Evolutionary conservation across 257 asterid genomes (phyloP).

Genomic region (Solanum rostratum): DNA sequence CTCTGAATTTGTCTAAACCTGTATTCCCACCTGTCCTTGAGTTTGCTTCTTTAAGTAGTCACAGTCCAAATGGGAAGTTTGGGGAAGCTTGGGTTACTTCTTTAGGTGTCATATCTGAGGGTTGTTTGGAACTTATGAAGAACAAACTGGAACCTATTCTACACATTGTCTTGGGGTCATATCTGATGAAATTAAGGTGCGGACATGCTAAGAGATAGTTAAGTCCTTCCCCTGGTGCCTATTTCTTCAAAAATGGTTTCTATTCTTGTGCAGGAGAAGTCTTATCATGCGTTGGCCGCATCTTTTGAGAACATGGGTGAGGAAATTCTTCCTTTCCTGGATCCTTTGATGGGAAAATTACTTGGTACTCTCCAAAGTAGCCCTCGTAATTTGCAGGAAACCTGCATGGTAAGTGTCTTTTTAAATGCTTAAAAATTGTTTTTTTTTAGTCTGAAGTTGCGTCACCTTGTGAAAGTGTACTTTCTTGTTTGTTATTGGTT

Average conservation of each 20-base stretch:
- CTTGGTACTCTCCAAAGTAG: too few species aligned
- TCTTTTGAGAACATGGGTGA: too few species aligned
- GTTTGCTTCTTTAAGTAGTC: slow-evolving; percentile 92
- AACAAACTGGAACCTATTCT: too few species aligned
- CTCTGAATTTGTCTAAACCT: slow-evolving; percentile 68
- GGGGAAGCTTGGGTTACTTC: too few species aligned
- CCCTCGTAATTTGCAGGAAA: too few species aligned
- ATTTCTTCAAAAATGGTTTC: slow-evolving; percentile 1
- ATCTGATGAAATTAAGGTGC: slow-evolving; percentile 97
- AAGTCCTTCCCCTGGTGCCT: not conserved
- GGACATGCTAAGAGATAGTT: not conserved
- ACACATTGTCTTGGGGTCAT: slow-evolving; percentile 92
- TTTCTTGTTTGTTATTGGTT: slow-evolving; percentile 61
- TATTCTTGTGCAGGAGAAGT: slow-evolving; percentile 62
- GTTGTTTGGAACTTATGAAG: too few species aligned
- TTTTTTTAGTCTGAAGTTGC: not conserved
- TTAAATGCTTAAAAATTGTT: too few species aligned
- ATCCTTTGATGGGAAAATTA: too few species aligned
- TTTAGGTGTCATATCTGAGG: too few species aligned
- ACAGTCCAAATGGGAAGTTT: too few species aligned
- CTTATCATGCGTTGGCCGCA: slow-evolving; percentile 96
- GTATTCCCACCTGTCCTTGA: slow-evolving; percentile 94
- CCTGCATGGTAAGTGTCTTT: too few species aligned
- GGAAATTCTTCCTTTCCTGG: too few species aligned
- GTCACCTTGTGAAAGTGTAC: slow-evolving; percentile 9